Conservation (phyloP, 176 grass and related monocot species). For the Eremochloa ophiuroides region DNA sequence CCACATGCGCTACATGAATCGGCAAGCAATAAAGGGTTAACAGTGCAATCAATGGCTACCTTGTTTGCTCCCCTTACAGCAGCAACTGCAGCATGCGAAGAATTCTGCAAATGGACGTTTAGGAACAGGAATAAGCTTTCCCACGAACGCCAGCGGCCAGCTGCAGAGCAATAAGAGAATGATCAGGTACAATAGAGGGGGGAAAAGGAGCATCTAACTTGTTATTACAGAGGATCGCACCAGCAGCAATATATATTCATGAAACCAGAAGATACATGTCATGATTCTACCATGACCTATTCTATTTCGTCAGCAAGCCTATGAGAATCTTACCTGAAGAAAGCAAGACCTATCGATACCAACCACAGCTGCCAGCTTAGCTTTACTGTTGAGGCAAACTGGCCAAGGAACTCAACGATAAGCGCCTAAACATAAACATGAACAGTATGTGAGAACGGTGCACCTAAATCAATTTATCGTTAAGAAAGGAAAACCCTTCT, state of each 20-base stretch:
- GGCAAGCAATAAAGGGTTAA: background rate
- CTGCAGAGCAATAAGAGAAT: slow-evolving; percentile 36
- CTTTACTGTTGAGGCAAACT: slow-evolving; percentile 68
- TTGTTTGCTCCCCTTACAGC: slow-evolving; percentile 17
- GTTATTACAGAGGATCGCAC: background rate
- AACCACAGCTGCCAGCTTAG: slow-evolving; percentile 91
- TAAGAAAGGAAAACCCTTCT: background rate
- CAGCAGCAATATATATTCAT: background rate
- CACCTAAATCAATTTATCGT: background rate
- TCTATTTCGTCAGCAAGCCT: background rate
- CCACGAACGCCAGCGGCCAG: slow-evolving; percentile 56
- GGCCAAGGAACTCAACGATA: slow-evolving; percentile 91
- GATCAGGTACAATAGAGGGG: background rate
- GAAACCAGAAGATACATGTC: background rate
- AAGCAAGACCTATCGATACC: slow-evolving; percentile 55
- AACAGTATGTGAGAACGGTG: background rate
- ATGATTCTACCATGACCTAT: background rate
- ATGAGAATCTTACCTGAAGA: slow-evolving; percentile 46
- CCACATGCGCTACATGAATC: background rate
- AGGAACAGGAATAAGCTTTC: slow-evolving; percentile 73
- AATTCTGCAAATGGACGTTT: slow-evolving; percentile 36
- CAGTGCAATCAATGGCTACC: background rate
- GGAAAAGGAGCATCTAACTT: background rate
- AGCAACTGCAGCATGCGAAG: slow-evolving; percentile 33
- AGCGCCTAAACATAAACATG: slow-evolving; percentile 41